These are phyloP conservation scores for Naganishia vishniacii DNA, from an alignment of 768 basidiomycete species.

Conservation along the genomic window DNA sequence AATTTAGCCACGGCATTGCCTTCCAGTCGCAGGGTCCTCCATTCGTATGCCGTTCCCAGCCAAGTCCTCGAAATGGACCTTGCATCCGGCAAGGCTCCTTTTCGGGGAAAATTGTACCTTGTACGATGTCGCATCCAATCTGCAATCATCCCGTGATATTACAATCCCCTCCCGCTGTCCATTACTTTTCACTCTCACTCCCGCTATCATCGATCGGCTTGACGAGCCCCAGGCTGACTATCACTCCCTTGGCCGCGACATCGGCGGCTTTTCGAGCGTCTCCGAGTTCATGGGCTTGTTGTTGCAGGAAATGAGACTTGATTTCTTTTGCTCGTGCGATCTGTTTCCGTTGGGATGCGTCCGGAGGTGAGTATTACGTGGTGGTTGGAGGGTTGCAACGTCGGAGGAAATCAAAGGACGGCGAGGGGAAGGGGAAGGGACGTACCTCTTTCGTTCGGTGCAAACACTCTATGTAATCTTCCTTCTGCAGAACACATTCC, in stretches of 20 bases:
- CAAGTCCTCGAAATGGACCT: no score
- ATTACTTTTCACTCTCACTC: constrained; percentile 17
- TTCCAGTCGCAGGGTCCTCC: no score
- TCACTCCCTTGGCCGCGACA: constrained; percentile 65
- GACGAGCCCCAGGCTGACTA: constrained; percentile 71
- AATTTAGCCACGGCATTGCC: no score
- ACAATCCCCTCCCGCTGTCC: not conserved
- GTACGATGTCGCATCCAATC: not conserved
- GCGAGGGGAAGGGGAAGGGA: not conserved
- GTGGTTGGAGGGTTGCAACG: no score
- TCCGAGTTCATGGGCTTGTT: constrained; percentile 61
- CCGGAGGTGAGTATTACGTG: not conserved
- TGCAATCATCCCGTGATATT: constrained; percentile 1
- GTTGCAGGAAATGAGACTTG: constrained; percentile 63
- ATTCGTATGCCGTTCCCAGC: no score
- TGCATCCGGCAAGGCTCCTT: no score
- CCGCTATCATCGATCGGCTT: constrained; percentile 52
- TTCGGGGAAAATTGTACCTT: no score
- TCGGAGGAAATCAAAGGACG: not conserved
- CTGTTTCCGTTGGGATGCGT: constrained; percentile 48
- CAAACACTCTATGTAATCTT: constrained; percentile 87
- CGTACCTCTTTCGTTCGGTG: constrained; percentile 82
- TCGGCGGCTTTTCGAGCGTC: constrained; percentile 69
- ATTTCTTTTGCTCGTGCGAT: constrained; percentile 64
- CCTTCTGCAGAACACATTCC: constrained; percentile 65